These are phyloP conservation scores for Fonsecaea erecta DNA, from an alignment of 2,329 filamentous ascomycete genomes.

Conservation along the genomic window DNA sequence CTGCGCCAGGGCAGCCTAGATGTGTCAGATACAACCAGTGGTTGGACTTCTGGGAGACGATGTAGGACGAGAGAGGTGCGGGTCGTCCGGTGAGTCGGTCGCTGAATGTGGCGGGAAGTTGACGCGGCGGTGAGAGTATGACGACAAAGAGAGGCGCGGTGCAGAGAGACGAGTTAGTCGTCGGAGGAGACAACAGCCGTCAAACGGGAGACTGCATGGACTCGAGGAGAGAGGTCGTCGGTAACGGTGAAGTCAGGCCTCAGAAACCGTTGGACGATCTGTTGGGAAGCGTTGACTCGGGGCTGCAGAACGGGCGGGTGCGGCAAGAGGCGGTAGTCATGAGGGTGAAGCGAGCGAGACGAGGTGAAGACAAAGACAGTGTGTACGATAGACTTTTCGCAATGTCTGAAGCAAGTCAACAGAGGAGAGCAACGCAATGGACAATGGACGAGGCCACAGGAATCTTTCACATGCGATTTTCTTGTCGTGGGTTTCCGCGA, in stretches of 20 bases:
- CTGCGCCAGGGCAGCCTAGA: slow-evolving; percentile 26
- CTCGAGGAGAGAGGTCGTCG: not conserved
- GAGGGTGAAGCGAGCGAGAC: not conserved
- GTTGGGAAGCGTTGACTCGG: slow-evolving; percentile 26
- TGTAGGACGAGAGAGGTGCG: not conserved
- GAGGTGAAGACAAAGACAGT: slow-evolving; percentile 3
- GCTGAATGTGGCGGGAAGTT: not conserved
- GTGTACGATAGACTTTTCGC: not conserved
- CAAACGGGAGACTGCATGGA: slow-evolving; percentile 6
- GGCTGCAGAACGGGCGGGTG: slow-evolving; percentile 16
- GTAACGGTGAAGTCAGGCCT: slow-evolving; percentile 8
- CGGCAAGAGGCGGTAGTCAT: slow-evolving; percentile 8
- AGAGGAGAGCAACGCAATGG: slow-evolving; percentile 1
- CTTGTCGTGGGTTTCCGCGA: slow-evolving; percentile 6
- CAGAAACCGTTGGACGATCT: slow-evolving; percentile 21
- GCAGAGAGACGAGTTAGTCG: not conserved
- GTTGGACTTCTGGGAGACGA: not conserved
- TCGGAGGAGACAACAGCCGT: not conserved
- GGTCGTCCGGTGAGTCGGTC: not conserved
- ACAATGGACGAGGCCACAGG: not conserved
- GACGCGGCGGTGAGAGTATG: not conserved
- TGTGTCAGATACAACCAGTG: slow-evolving; percentile 12
- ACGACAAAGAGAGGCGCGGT: not conserved
- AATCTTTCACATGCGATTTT: slow-evolving; percentile 29
- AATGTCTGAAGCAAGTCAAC: not conserved